phyloP scores from a whole-genome alignment of 257 asterid genomes.

The Nicotiana otophora region DNA sequence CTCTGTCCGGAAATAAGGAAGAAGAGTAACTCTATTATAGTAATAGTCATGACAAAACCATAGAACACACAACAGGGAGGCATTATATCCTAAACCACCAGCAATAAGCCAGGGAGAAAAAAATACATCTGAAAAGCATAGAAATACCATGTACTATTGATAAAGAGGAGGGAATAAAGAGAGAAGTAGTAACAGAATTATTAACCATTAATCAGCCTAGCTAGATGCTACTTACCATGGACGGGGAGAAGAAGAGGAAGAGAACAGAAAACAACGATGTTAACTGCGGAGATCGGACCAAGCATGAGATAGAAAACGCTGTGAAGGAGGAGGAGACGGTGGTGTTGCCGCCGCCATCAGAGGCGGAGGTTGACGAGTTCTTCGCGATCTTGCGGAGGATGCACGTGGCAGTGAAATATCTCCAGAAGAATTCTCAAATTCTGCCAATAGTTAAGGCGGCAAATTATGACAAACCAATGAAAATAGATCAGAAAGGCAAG shows the following conservation, averaged over 20 bases:
- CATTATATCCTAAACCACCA: not conserved
- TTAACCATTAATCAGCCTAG: not conserved
- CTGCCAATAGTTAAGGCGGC: not conserved
- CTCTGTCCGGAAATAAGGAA: no score
- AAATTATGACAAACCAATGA: not conserved
- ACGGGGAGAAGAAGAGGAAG: conserved; percentile 31
- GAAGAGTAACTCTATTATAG: no score
- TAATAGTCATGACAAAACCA: no score
- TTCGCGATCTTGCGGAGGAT: conserved; percentile 36
- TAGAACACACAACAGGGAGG: not conserved
- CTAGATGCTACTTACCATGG: conserved; percentile 14
- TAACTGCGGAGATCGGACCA: not conserved
- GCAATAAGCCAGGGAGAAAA: not conserved
- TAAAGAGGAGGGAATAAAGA: not conserved
- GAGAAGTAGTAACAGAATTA: not conserved
- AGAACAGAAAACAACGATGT: conserved; percentile 1
- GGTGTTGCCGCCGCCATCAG: conserved; percentile 26
- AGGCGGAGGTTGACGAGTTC: conserved; percentile 45
- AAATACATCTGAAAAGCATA: not conserved
- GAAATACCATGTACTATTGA: not conserved
- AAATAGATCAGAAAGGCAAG: no score
- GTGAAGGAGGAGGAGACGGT: not conserved
- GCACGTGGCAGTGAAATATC: conserved; percentile 33
- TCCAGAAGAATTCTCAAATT: conserved; percentile 14
- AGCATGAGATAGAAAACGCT: not conserved